Evolutionary conservation across 768 basidiomycete genomes (phyloP).

Genomic region (Tubosaeta sp.): DNA sequence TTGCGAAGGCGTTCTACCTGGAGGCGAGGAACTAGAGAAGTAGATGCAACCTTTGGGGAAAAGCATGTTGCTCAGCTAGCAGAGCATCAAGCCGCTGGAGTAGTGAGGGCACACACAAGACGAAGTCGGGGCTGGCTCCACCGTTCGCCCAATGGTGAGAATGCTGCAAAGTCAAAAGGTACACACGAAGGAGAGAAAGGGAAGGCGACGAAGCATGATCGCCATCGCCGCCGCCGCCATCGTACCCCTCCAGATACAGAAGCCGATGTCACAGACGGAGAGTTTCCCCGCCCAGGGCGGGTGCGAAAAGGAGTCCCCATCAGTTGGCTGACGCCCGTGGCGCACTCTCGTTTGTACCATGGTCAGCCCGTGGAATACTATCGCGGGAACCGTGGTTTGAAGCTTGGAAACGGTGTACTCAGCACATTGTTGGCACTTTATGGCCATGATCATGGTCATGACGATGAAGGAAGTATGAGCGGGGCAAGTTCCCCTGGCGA

Average conservation of each 20-base stretch:
- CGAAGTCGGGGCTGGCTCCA: slow-evolving; percentile 23
- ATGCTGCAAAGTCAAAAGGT: not conserved
- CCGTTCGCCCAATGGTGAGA: slow-evolving; percentile 4
- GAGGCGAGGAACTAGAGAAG: slow-evolving; percentile 10
- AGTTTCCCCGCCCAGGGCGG: slow-evolving; percentile 5
- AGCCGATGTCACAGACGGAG: not conserved
- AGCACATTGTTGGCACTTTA: slow-evolving; percentile 65
- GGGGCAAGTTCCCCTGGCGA: slow-evolving; percentile 18
- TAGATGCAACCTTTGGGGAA: slow-evolving; percentile 2
- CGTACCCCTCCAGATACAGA: slow-evolving; percentile 12
- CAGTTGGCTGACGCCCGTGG: slow-evolving; percentile 13
- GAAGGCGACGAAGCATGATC: slow-evolving; percentile 3
- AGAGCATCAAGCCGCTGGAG: slow-evolving; percentile 35
- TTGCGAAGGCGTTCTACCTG: slow-evolving; percentile 19
- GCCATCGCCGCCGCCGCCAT: not conserved
- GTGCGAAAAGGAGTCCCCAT: slow-evolving; percentile 16
- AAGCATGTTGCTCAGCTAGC: slow-evolving; percentile 28
- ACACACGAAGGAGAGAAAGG: slow-evolving; percentile 1
- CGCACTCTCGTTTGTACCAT: not conserved
- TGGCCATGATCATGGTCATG: slow-evolving; percentile 29
- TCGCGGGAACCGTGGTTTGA: slow-evolving; percentile 5
- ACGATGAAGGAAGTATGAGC: slow-evolving; percentile 26
- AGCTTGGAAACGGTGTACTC: slow-evolving; percentile 51
- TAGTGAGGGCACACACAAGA: slow-evolving; percentile 43
- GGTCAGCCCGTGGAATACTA: slow-evolving; percentile 5